Evolutionary conservation across 2,329 filamentous ascomycete genomes (phyloP), one percentile per base, ranked within the genome.

Genomic region (Paecilomyces fulvus): DNA sequence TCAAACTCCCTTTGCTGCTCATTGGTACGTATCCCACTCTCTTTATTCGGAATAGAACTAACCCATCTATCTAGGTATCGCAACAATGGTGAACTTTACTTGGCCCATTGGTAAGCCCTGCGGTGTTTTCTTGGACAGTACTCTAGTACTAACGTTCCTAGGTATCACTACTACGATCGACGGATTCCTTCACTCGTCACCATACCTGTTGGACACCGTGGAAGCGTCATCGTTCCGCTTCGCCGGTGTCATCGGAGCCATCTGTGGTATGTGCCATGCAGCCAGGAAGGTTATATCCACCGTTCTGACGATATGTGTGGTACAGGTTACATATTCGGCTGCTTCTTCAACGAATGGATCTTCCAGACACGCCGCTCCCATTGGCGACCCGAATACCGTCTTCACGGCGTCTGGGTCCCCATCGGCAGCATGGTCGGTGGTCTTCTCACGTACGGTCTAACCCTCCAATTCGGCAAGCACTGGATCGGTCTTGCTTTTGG

Each of bases 401-500:
- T 73, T 0, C 70, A 73, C 30, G 71, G 71, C 3, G 63, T 72
- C 17, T 73, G 70, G 68, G 48, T 67, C 20, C 68, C 71, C 0
- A 61, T 70, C 17, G 56, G 53, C 9, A 65, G 64, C 54, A 65
- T 72, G 65, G 65, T 62, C 1, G 58, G 56, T 14, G 70, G 70
- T 1, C 64, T 73, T 0, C 56, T 73, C 1, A 67, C 66, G 0
- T 72, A 72, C 31, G 70, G 71, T 0, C 55, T 72, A 4, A 72
- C 71, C 0, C 60, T 73, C 20, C 59, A 72, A 33, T 71, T 66
- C 49, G 59, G 59, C 8, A 70, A 69, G 37, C 66, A 66, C 53
- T 73, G 71, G 71, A 64, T 73, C 21, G 71, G 70, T 0, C 59
- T 73, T 30, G 71, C 68, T 0, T 67, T 73, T 56, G 70, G 71